Evolutionary conservation across 73 alveolate species (phyloP).

Genomic region (Effrenium voratum): DNA sequence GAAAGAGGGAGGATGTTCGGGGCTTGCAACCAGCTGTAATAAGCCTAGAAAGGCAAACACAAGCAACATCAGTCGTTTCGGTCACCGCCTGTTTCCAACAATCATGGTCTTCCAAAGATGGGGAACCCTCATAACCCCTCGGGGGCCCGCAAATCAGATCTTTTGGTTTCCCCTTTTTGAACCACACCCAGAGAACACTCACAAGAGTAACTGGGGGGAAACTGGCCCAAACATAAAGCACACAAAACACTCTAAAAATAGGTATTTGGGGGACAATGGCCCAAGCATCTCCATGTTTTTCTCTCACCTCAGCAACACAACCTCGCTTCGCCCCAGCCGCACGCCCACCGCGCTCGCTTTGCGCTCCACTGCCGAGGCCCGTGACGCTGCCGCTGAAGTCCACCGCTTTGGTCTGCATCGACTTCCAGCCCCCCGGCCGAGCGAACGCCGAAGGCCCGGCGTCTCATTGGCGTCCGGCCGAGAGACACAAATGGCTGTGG

Average conservation of each 20-base stretch:
- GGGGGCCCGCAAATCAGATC: too few relatives aligned
- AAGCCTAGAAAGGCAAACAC: too few relatives aligned
- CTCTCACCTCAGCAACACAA: not conserved
- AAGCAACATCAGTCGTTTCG: too few relatives aligned
- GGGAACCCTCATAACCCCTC: too few relatives aligned
- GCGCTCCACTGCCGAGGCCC: conserved; percentile 14
- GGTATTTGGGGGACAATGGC: not conserved
- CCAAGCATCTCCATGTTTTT: not conserved
- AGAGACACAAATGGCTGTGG: too few relatives aligned
- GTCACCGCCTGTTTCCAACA: too few relatives aligned
- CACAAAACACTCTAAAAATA: not conserved
- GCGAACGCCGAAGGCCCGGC: too few relatives aligned
- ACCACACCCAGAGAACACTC: not conserved
- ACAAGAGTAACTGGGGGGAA: not conserved
- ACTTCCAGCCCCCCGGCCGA: conserved; percentile 31
- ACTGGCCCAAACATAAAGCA: not conserved
- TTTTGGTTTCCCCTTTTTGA: too few relatives aligned
- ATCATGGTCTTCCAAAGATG: too few relatives aligned
- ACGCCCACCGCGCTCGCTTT: not conserved
- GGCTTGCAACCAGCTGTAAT: too few relatives aligned
- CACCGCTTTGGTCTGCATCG: conserved; percentile 65
- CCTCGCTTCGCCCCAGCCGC: not conserved
- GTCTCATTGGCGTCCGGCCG: too few relatives aligned
- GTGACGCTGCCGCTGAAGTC: conserved; percentile 54
- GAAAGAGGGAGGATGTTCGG: too few relatives aligned